These are phyloP conservation scores for Venturia nashicola DNA, from an alignment of 2,329 filamentous ascomycete genomes.

Conservation along the genomic window DNA sequence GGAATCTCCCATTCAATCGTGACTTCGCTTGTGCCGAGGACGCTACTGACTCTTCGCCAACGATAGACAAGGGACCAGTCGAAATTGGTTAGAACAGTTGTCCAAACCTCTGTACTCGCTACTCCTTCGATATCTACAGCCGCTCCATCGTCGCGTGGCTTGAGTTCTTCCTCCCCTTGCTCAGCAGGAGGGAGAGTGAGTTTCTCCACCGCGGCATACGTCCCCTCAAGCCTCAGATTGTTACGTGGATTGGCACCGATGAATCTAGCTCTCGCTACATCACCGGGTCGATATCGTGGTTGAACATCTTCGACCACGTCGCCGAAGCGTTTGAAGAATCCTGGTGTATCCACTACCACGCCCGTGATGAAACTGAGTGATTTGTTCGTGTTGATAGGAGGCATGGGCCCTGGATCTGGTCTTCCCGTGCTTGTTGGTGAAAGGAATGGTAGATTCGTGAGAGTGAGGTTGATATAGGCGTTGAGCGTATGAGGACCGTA, in stretches of 20 bases:
- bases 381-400: conserved; percentile 66
- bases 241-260: conserved; percentile 85
- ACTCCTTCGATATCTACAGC: too few species aligned
- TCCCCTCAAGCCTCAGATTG: conserved; percentile 65
- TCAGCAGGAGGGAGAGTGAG: conserved; percentile 22
- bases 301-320: conserved; percentile 46
- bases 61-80: conserved; percentile 77
- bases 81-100: conserved; percentile 53
- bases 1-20: conserved; percentile 66
- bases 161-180: conserved; percentile 1
- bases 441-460: conserved; percentile 59
- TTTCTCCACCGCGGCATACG: conserved; percentile 65
- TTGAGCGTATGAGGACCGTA: conserved; percentile 72
- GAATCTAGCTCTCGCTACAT: conserved; percentile 55
- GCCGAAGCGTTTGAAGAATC: conserved; percentile 58
- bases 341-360: conserved; percentile 62
- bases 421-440: conserved; percentile 11
- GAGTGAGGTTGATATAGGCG: conserved; percentile 77
- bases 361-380: conserved; percentile 69
- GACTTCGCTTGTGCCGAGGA: conserved; percentile 67
- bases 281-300: conserved; percentile 46
- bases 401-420: conserved; percentile 44
- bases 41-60: conserved; percentile 60
- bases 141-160: background rate
- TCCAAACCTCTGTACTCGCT: conserved; percentile 39